Evolutionary conservation across 2,329 filamentous ascomycete genomes (phyloP).

Genomic region (Penicillium sp.): DNA sequence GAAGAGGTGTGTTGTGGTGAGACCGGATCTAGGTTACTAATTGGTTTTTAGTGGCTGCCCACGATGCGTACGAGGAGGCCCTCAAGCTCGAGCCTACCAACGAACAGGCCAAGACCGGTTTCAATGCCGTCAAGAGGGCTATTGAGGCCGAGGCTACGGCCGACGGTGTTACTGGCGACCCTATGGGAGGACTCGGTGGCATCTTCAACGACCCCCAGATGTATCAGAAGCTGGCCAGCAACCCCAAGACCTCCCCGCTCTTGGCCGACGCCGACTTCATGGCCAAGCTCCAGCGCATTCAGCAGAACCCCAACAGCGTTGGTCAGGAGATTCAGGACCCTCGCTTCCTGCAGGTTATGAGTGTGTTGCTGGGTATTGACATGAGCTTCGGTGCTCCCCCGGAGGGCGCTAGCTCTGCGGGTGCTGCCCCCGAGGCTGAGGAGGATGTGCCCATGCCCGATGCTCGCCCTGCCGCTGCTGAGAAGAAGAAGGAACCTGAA

Average conservation of each 20-base stretch:
- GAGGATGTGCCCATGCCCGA: no score
- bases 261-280: slow-evolving; percentile 82
- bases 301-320: slow-evolving; percentile 69
- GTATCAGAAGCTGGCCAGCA: slow-evolving; percentile 78
- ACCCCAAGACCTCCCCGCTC: slow-evolving; percentile 80
- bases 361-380: slow-evolving; percentile 85
- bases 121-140: slow-evolving; percentile 75
- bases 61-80: slow-evolving; percentile 88
- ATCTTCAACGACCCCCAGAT: slow-evolving; percentile 93
- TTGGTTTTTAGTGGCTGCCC: slow-evolving; percentile 63
- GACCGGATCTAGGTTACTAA: no score
- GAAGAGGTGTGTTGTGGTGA: no score
- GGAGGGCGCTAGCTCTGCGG: no score
- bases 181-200: slow-evolving; percentile 66
- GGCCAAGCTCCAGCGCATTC: slow-evolving; percentile 72
- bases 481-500: slow-evolving; percentile 53
- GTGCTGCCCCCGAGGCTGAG: no score
- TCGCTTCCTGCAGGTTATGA: slow-evolving; percentile 84
- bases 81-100: slow-evolving; percentile 86
- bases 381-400: slow-evolving; percentile 73
- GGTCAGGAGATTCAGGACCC: slow-evolving; percentile 79
- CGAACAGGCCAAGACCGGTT: slow-evolving; percentile 80
- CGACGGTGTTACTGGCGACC: slow-evolving; percentile 55
- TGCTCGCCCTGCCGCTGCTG: no score
- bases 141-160: slow-evolving; percentile 66